Evolutionary conservation across 1,284 basidiomycete genomes (phyloP).

Genomic region (Earliella scabrosa): DNA sequence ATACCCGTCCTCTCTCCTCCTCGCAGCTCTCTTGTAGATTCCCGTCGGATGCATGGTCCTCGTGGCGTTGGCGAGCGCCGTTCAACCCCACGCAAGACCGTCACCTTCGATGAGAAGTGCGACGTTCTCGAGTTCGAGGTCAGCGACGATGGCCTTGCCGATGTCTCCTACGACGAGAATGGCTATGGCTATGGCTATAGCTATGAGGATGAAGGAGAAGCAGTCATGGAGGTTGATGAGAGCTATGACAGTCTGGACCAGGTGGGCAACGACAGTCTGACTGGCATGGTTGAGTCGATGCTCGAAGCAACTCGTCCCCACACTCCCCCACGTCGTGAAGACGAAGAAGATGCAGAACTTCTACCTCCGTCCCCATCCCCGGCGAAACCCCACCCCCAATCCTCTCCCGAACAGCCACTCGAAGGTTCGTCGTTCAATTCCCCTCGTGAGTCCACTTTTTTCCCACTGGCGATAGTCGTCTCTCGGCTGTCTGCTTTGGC

Average conservation of each 20-base stretch:
- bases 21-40: constrained; percentile 32
- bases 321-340: constrained; percentile 23
- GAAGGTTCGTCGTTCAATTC: background rate
- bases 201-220: constrained; percentile 41
- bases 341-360: constrained; percentile 49
- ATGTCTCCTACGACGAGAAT: constrained; percentile 48
- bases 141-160: constrained; percentile 48
- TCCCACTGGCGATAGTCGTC: background rate
- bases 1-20: constrained; percentile 76
- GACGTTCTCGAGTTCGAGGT: constrained; percentile 88
- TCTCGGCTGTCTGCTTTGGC: background rate
- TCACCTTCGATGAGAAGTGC: constrained; percentile 85
- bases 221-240: constrained; percentile 27
- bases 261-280: constrained; percentile 57
- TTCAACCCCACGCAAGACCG: constrained; percentile 74
- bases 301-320: constrained; percentile 41
- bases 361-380: constrained; percentile 69
- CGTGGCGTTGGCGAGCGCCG: constrained; percentile 60
- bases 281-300: constrained; percentile 65
- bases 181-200: constrained; percentile 10
- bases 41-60: constrained; percentile 83
- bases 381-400: constrained; percentile 39
- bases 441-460: constrained; percentile 8
- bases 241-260: constrained; percentile 38
- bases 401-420: background rate